phyloP scores from a whole-genome alignment of 2,329 filamentous ascomycete genomes.

The Cordyceps farinosa region DNA sequence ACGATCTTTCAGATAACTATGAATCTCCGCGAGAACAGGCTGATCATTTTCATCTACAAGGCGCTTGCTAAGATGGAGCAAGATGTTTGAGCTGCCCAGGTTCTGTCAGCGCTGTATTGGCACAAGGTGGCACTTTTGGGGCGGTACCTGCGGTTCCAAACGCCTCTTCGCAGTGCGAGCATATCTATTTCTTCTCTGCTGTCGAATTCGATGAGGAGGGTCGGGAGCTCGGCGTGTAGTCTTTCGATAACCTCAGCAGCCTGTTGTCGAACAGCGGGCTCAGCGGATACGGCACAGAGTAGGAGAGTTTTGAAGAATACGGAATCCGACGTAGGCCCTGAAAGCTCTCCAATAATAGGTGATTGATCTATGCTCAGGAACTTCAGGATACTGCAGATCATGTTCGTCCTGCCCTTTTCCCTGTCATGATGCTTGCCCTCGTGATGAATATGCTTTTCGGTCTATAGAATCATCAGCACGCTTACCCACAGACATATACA shows the following conservation, averaged over 20 bases:
- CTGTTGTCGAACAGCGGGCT: constrained; percentile 46
- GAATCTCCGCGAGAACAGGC: constrained; percentile 45
- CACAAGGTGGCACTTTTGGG: not conserved
- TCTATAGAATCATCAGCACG: constrained; percentile 1
- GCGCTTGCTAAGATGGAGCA: constrained; percentile 49
- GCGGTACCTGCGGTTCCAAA: constrained; percentile 53
- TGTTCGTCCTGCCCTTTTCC: constrained; percentile 19
- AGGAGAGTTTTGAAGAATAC: constrained; percentile 49
- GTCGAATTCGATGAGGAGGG: constrained; percentile 28
- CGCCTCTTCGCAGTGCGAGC: constrained; percentile 34
- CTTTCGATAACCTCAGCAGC: constrained; percentile 46
- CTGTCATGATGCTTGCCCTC: constrained; percentile 18
- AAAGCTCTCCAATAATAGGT: constrained; percentile 31
- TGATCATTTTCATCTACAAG: constrained; percentile 42
- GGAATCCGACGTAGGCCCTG: constrained; percentile 24
- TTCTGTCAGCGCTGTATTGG: constrained; percentile 8
- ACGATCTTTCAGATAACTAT: constrained; percentile 55
- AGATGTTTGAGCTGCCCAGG: constrained; percentile 30
- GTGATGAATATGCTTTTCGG: constrained; percentile 10
- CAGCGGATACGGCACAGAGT: constrained; percentile 50
- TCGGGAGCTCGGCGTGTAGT: constrained; percentile 38
- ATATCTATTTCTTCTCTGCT: constrained; percentile 26
- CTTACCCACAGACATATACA: too few species aligned
- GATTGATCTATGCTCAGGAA: constrained; percentile 53
- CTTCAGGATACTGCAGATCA: constrained; percentile 44